Percentiles rank a stretch among this genome's conserved stretches.
Evolutionary conservation across 2,329 filamentous ascomycete species (phyloP).

Genomic region (Penicillium sp.): DNA sequence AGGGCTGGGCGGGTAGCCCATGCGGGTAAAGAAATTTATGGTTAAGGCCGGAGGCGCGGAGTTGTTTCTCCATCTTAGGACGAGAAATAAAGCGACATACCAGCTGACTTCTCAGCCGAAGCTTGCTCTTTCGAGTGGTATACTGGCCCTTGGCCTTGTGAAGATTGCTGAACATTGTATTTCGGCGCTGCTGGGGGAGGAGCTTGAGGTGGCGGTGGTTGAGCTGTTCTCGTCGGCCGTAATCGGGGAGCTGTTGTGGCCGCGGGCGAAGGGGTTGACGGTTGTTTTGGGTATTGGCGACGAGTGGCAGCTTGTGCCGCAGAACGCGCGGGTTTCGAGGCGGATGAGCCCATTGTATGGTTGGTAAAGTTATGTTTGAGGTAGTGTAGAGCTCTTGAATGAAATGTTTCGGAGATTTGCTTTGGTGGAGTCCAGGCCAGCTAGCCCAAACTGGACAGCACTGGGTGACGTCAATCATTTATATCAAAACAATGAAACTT

Average conservation of each 20-base stretch:
- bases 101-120: slow-evolving; percentile 39
- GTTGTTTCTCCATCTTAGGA: neutral
- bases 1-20: neutral
- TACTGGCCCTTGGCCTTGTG: slow-evolving; percentile 18
- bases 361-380: neutral
- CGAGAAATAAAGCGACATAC: slow-evolving; percentile 27
- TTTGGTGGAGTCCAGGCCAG: slow-evolving; percentile 12
- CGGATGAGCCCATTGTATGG: slow-evolving; percentile 59
- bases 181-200: slow-evolving; percentile 39
- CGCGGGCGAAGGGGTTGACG: slow-evolving; percentile 41
- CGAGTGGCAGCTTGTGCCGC: slow-evolving; percentile 55
- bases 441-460: slow-evolving; percentile 27
- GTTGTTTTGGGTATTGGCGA: slow-evolving; percentile 61
- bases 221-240: slow-evolving; percentile 35
- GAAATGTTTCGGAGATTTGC: slow-evolving; percentile 1
- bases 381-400: neutral
- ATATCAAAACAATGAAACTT: neutral
- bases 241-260: slow-evolving; percentile 9
- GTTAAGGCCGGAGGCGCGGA: neutral
- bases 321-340: slow-evolving; percentile 59
- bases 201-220: slow-evolving; percentile 35
- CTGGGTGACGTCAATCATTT: slow-evolving; percentile 28
- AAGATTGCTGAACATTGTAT: slow-evolving; percentile 38
- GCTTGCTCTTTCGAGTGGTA: slow-evolving; percentile 43
- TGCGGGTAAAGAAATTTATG: neutral